A percentile compares a stretch with the other conserved stretches of the same genome.
Evolutionary conservation across 2,329 filamentous ascomycete genomes (phyloP).

Genomic region (Thelonectria olida): DNA sequence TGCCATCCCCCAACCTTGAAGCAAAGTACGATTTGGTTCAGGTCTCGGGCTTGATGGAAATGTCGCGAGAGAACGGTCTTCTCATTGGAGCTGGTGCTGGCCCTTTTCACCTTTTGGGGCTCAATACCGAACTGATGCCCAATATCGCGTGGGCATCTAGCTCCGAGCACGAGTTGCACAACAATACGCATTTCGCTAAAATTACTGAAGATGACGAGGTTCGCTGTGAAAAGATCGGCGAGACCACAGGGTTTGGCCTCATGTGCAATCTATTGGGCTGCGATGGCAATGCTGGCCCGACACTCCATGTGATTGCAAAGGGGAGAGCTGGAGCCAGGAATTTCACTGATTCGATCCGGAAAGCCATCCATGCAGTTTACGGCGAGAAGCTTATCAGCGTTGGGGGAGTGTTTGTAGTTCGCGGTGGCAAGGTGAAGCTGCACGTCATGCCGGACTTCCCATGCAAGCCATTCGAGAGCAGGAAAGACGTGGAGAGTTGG

Average conservation of each 20-base stretch:
- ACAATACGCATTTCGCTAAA: slow-evolving; percentile 42
- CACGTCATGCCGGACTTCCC: slow-evolving; percentile 59
- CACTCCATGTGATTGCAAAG: slow-evolving; percentile 48
- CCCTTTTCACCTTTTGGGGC: slow-evolving; percentile 51
- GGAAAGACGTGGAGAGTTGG: slow-evolving; percentile 47
- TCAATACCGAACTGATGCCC: slow-evolving; percentile 53
- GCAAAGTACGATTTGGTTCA: slow-evolving; percentile 45
- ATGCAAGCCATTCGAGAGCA: slow-evolving; percentile 40
- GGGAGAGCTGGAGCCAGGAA: slow-evolving; percentile 38
- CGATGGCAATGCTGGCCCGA: slow-evolving; percentile 43
- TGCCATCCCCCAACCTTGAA: slow-evolving; percentile 46
- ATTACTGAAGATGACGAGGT: slow-evolving; percentile 31
- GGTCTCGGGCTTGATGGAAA: slow-evolving; percentile 47
- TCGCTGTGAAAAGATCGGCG: slow-evolving; percentile 32
- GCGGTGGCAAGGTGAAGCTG: slow-evolving; percentile 46
- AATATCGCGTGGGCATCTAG: slow-evolving; percentile 46
- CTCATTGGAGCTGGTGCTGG: slow-evolving; percentile 54
- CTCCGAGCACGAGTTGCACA: slow-evolving; percentile 29
- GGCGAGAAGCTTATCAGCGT: slow-evolving; percentile 49
- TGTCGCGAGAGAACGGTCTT: slow-evolving; percentile 43
- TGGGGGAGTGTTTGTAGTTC: slow-evolving; percentile 53
- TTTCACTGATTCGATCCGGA: slow-evolving; percentile 47
- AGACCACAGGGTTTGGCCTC: slow-evolving; percentile 47
- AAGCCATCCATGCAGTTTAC: slow-evolving; percentile 41
- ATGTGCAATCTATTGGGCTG: slow-evolving; percentile 56